phyloP scores from a whole-genome alignment of 1,139 yeast species.

The Blastobotrys malaysiensis region DNA sequence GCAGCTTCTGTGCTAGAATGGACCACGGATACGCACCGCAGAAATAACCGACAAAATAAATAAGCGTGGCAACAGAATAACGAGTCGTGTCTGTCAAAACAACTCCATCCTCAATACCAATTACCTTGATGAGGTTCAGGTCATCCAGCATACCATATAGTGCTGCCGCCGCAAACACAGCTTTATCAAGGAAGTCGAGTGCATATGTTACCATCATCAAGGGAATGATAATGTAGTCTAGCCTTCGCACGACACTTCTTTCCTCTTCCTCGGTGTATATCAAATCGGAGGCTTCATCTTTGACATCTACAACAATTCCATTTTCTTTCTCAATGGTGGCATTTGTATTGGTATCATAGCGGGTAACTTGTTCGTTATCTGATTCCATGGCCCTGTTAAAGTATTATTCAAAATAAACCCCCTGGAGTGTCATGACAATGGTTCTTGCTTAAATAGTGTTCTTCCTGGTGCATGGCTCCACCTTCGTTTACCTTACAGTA shows the following conservation, averaged over 20 bases:
- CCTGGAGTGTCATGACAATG: not conserved
- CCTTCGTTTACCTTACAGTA: not conserved
- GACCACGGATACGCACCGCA: conserved; percentile 41
- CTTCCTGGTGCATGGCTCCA: too few species aligned
- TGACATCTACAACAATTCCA: not conserved
- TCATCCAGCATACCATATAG: conserved; percentile 9
- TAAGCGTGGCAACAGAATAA: conserved; percentile 44
- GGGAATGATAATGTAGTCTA: conserved; percentile 12
- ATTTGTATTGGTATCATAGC: not conserved
- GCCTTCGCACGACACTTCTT: conserved; percentile 6
- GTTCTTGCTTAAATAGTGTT: not conserved
- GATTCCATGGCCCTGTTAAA: not conserved
- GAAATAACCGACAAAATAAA: conserved; percentile 44
- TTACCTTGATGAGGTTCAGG: conserved; percentile 2
- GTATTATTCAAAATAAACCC: conserved; percentile 35
- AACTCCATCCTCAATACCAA: conserved; percentile 36
- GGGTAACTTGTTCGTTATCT: not conserved
- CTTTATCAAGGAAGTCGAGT: conserved; percentile 34
- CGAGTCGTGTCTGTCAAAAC: conserved; percentile 35
- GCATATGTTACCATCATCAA: conserved; percentile 13
- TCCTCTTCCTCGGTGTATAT: conserved; percentile 7
- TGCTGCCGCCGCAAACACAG: conserved; percentile 6
- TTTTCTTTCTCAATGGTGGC: not conserved
- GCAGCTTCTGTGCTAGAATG: conserved; percentile 45
- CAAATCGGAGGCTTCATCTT: not conserved